Evolutionary conservation across 169 alveolate species (phyloP).

Genomic region (Eimeria acervulina): DNA sequence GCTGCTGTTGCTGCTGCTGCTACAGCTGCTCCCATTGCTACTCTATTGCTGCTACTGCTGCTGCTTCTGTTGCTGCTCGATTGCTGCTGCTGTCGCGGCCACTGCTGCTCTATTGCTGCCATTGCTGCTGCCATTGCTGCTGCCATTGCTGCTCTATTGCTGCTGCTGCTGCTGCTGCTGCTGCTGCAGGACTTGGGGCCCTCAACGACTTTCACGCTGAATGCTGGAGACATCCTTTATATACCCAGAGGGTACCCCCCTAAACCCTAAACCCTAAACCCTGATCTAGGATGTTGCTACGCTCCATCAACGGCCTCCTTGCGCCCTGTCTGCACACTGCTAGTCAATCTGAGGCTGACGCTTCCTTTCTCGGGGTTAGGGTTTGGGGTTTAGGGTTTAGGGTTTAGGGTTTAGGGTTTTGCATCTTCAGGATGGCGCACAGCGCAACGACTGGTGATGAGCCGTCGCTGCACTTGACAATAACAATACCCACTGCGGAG

Average conservation of each 20-base stretch:
- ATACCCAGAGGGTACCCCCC: conserved; percentile 82
- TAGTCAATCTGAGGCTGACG: neutral
- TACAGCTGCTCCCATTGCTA: neutral
- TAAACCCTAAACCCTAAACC: conserved; percentile 23
- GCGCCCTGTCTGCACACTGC: neutral
- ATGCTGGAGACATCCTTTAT: conserved; percentile 82
- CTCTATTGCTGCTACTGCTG: neutral
- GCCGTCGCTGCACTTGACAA: conserved; percentile 80
- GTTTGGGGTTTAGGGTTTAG: conserved; percentile 37
- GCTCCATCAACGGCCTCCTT: neutral
- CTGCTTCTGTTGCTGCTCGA: neutral
- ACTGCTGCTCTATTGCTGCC: conserved; percentile 1
- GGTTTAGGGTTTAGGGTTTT: neutral
- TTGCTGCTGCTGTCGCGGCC: conserved; percentile 4
- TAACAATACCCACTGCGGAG: conserved; percentile 82
- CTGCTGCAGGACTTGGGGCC: conserved; percentile 51
- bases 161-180: conserved; percentile 53
- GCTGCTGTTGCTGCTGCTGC: conserved; percentile 51
- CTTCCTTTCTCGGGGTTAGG: neutral
- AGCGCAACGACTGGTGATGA: conserved; percentile 66
- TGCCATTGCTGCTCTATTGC: no score
- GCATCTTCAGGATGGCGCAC: conserved; percentile 66
- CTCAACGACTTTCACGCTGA: conserved; percentile 13
- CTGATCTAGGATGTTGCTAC: neutral
- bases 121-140: neutral